Conservation (phyloP, 108 stramenopile species). For the Ochromonas danica region DNA sequence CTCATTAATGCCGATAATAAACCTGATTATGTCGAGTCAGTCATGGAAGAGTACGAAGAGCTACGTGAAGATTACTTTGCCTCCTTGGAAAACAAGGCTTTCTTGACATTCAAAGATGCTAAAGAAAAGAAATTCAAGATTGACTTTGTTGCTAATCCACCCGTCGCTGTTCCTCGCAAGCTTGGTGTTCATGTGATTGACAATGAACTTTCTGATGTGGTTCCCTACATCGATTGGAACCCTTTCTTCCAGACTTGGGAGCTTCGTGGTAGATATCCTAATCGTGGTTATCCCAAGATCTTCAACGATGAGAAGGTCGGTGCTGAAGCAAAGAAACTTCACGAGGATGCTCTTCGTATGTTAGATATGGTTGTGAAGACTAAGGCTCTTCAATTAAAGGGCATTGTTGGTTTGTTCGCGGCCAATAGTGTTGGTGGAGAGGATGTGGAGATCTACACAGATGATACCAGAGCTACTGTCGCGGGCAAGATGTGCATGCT, state of each 20-base stretch:
- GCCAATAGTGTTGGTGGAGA: constrained; percentile 93
- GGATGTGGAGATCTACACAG: constrained; percentile 87
- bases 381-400: constrained; percentile 78
- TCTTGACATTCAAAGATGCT: constrained; percentile 84
- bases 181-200: constrained; percentile 79
- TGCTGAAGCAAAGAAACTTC: constrained; percentile 92
- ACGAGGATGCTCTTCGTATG: constrained; percentile 92
- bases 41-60: constrained; percentile 91
- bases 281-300: constrained; percentile 99
- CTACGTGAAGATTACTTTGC: constrained; percentile 95
- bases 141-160: constrained; percentile 79
- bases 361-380: constrained; percentile 76
- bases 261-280: constrained; percentile 96
- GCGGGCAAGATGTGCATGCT: constrained; percentile 89
- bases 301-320: constrained; percentile 96
- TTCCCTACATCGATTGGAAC: constrained; percentile 97
- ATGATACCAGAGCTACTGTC: constrained; percentile 69
- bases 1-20: constrained; percentile 77
- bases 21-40: constrained; percentile 84
- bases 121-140: constrained; percentile 72
- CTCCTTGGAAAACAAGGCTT: constrained; percentile 89
- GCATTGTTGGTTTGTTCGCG: constrained; percentile 89
- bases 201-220: constrained; percentile 72
- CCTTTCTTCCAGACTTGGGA: constrained; percentile 99
- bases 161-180: constrained; percentile 68